Base-by-base conservation (phyloP, 805 yeast genomes). In the Yamadazyma ubonensis region DNA sequence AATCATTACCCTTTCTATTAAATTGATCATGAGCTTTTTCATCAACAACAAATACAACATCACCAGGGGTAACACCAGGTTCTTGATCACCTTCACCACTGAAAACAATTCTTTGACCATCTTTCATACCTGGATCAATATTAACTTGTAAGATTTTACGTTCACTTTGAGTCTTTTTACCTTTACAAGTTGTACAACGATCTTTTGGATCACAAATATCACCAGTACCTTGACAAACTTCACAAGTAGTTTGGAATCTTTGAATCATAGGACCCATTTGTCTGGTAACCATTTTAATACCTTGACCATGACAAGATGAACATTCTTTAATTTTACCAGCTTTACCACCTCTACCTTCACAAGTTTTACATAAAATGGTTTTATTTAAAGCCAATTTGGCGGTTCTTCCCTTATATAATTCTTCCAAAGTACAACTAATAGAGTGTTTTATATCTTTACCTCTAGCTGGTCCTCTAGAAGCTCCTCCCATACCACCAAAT, bases 181-280 rank as follows among this genome's bases (percentile, higher is more conserved):
- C 99, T 49, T 70, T 71, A 77, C 99, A 93, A 19, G 66, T 58
- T 54, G 78, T 78, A 80, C 99, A 93, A 58, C 89, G 78, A 69
- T 88, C 96, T 71, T 84, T 84, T 39, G 90, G 76, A 62, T 84
- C 81, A 59, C 89, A 78, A 49, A 83, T 84, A 64, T 85, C 91
- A 63, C 99, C 99, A 44, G 83, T 75, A 61, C 98, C 99, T 51
- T 79, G 70, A 81, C 99, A 93, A 44, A 68, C 82, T 53, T 86
- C 91, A 84, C 99, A 93, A 39, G 80, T 81, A 33, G 95, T 81
- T 73, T 93, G 98, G 80, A 86, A 86, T 76, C 96, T 86, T 74
- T 93, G 99, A 58, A 93, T 86, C 90, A 93, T 88, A 51, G 96
- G 96, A 54, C 99, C 99, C 96, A 93, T 90, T 70, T 93, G 98